A percentile compares a stretch with the other conserved stretches of the same genome.
Conservation (phyloP, 805 yeast genomes). For the Myxozyma nipponensis region DNA sequence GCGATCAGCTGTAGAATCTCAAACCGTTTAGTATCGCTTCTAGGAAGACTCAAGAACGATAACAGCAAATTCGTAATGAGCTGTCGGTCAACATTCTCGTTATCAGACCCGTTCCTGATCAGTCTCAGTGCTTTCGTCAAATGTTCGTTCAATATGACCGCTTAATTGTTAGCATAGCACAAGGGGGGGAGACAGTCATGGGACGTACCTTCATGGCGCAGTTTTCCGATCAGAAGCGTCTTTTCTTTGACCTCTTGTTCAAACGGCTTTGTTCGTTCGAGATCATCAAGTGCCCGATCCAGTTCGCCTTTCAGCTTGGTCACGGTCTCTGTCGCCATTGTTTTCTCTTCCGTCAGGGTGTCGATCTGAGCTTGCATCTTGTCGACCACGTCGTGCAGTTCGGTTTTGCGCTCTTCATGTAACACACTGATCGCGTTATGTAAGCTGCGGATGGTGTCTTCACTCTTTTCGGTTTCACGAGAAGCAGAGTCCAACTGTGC, state of each 20-base stretch:
- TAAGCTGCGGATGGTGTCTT: conserved; percentile 33
- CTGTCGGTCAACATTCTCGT: conserved; percentile 45
- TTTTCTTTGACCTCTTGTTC: conserved; percentile 63
- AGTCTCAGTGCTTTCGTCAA: conserved; percentile 85
- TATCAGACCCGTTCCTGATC: conserved; percentile 64
- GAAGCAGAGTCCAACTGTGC: conserved; percentile 9
- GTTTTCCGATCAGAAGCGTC: conserved; percentile 77
- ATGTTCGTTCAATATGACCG: conserved; percentile 89
- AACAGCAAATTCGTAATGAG: conserved; percentile 80
- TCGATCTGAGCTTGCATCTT: conserved; percentile 25
- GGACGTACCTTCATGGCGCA: conserved; percentile 65
- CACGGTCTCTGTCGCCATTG: conserved; percentile 36
- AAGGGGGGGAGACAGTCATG: not conserved
- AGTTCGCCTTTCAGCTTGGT: conserved; percentile 14
- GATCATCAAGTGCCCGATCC: conserved; percentile 23
- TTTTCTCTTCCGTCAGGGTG: conserved; percentile 9
- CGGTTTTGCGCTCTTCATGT: conserved; percentile 30
- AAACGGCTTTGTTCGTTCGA: conserved; percentile 37
- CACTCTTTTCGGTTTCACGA: conserved; percentile 7
- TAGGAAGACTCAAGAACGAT: conserved; percentile 78
- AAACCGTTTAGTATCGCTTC: conserved; percentile 92
- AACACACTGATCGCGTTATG: conserved; percentile 33
- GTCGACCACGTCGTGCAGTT: conserved; percentile 38
- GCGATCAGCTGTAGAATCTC: conserved; percentile 85
- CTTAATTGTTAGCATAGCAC: conserved; percentile 34